These are phyloP conservation scores for Metschnikowia picachoensis DNA, from an alignment of 805 yeast species.

Conservation along the genomic window DNA sequence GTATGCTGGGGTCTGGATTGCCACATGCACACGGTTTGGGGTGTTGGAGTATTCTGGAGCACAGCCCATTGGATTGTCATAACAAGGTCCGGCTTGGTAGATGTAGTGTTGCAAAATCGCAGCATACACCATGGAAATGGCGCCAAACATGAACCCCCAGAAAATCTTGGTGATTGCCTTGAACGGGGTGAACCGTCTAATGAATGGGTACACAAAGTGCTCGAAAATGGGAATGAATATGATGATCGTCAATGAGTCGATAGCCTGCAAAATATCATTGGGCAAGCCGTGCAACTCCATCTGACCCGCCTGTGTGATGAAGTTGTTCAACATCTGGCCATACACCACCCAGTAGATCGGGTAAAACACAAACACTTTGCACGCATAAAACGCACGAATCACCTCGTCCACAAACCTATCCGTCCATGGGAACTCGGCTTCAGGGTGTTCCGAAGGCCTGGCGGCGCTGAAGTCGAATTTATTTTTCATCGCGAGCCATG, in stretches of 20 bases:
- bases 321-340: slow-evolving; percentile 67
- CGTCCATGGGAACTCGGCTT: slow-evolving; percentile 51
- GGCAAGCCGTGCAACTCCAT: slow-evolving; percentile 77
- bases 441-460: slow-evolving; percentile 53
- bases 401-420: slow-evolving; percentile 76
- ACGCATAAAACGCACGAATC: slow-evolving; percentile 58
- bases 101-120: slow-evolving; percentile 71
- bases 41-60: slow-evolving; percentile 30
- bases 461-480: slow-evolving; percentile 51
- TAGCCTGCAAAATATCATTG: slow-evolving; percentile 72
- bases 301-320: slow-evolving; percentile 68
- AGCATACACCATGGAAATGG: slow-evolving; percentile 68
- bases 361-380: slow-evolving; percentile 67
- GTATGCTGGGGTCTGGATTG: slow-evolving; percentile 70
- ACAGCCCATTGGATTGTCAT: slow-evolving; percentile 57
- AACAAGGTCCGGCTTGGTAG: slow-evolving; percentile 72
- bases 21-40: slow-evolving; percentile 61
- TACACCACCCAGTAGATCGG: slow-evolving; percentile 75
- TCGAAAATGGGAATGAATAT: slow-evolving; percentile 72
- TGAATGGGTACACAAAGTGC: slow-evolving; percentile 46
- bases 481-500: slow-evolving; percentile 43
- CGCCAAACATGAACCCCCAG: slow-evolving; percentile 63
- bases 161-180: slow-evolving; percentile 70
- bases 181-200: slow-evolving; percentile 48
- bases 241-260: slow-evolving; percentile 72